Base-by-base conservation (phyloP, 768 basidiomycete genomes). In the Pleurotus pulmonarius region DNA sequence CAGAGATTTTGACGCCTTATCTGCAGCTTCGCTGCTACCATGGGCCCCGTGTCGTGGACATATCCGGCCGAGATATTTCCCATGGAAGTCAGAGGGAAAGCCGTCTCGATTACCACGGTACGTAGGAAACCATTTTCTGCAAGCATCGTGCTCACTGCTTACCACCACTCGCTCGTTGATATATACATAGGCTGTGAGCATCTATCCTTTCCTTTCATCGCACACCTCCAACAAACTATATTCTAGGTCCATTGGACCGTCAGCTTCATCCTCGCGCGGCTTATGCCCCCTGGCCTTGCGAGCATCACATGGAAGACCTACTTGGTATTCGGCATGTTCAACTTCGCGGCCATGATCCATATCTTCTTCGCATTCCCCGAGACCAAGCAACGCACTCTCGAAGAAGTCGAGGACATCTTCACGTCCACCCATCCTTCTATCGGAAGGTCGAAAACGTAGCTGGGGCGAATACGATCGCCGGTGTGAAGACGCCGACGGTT, bases 341-440 rank as follows among this genome's bases (percentile, higher is more conserved):
- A 88, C 74, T 83, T 87, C 58, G 82, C 83, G 1, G 85, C 83
- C 1, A 85, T 79, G 66, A 70, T 89, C 53, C 88, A 90, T 62
- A 74, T 90, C 58, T 73, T 86, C 64, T 90, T 91, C 79, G 86
- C 86, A 78, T 91, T 82, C 78, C 90, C 88, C 11, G 90, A 91
- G 69, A 89, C 88, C 2, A 83, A 83, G 11, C 83, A 83, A 4
- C 78, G 87, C 0, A 82, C 86, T 2, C 79, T 92, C 9, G 90
- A 92, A 69, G 89, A 92, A 68, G 78, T 91, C 39, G 90, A 91
- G 65, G 88, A 85, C 5, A 81, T 91, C 60, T 91, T 92, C 74
- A 70, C 74, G 6, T 80, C 0, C 82, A 91, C 61, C 66, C 69
- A 29, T 91, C 86, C 70, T 75, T 83, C 15, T 87, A 88, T 5